phyloP scores from a whole-genome alignment of 1,284 basidiomycete species.

The Coniferiporia weirii region DNA sequence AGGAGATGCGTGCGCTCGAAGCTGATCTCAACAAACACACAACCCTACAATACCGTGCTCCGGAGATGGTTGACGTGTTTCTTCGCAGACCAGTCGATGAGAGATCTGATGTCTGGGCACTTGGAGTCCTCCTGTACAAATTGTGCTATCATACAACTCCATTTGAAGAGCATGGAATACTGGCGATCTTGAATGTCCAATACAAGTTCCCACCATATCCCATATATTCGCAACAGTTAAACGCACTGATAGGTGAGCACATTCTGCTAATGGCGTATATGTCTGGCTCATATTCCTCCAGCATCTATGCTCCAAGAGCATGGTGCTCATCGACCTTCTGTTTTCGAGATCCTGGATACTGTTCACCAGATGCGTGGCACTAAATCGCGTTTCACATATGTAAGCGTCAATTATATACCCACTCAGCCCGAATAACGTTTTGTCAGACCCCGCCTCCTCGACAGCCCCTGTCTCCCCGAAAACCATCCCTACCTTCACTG shows the following conservation, averaged over 20 bases:
- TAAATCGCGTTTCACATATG: conserved; percentile 72
- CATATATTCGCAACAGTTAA: conserved; percentile 84
- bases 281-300: conserved; percentile 29
- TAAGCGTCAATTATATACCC: conserved; percentile 26
- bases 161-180: conserved; percentile 93
- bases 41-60: conserved; percentile 92
- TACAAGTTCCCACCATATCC: conserved; percentile 94
- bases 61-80: conserved; percentile 96
- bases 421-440: conserved; percentile 21
- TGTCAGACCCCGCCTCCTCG: conserved; percentile 16
- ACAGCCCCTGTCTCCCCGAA: conserved; percentile 16
- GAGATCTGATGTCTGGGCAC: conserved; percentile 82
- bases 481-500: conserved; percentile 4
- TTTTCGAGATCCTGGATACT: conserved; percentile 73
- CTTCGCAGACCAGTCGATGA: conserved; percentile 81
- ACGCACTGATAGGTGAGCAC: conserved; percentile 77
- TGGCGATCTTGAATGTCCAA: conserved; percentile 95
- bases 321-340: conserved; percentile 73
- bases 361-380: conserved; percentile 83
- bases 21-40: conserved; percentile 93
- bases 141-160: conserved; percentile 98
- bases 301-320: conserved; percentile 87
- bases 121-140: conserved; percentile 77
- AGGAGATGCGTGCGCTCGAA: conserved; percentile 84
- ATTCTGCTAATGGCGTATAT: neutral